Conservation (phyloP, 208 protist genomes). For the Naegleria lovaniensis region DNA sequence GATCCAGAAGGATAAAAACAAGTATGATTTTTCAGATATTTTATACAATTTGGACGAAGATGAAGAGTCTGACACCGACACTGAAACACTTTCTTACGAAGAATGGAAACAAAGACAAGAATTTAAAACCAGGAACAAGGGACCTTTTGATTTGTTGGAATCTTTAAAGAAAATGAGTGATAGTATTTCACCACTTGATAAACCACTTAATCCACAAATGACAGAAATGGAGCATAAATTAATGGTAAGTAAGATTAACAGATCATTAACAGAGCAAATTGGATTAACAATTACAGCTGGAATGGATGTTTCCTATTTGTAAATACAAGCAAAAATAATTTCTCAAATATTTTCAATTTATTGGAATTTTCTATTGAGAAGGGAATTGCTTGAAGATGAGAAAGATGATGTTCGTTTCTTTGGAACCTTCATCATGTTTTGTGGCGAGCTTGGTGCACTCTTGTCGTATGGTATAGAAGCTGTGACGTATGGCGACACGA, state of each 20-base stretch:
- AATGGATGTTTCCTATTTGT: not conserved
- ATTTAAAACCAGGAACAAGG: not conserved
- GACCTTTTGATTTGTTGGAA: not conserved
- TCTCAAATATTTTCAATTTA: not conserved
- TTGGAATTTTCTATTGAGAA: not conserved
- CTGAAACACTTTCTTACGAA: not conserved
- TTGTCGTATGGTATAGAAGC: not conserved
- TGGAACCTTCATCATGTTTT: not conserved
- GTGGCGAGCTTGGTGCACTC: not conserved
- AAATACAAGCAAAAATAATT: not conserved
- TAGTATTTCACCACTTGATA: not conserved
- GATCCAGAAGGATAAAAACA: not conserved
- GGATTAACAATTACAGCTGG: not conserved
- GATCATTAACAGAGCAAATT: too few relatives aligned
- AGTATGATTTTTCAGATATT: slow-evolving; percentile 9
- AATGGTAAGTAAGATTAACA: not conserved
- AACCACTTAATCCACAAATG: not conserved
- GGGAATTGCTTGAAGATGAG: not conserved
- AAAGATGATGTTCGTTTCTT: not conserved
- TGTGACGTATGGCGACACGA: not conserved
- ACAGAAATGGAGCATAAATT: not conserved
- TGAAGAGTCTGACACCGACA: not conserved
- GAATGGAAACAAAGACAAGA: not conserved
- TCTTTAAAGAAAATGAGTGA: not conserved
- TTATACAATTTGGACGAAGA: not conserved